phyloP scores from a whole-genome alignment of 805 yeast species.

The Tetrapisispora namnaoensis region DNA sequence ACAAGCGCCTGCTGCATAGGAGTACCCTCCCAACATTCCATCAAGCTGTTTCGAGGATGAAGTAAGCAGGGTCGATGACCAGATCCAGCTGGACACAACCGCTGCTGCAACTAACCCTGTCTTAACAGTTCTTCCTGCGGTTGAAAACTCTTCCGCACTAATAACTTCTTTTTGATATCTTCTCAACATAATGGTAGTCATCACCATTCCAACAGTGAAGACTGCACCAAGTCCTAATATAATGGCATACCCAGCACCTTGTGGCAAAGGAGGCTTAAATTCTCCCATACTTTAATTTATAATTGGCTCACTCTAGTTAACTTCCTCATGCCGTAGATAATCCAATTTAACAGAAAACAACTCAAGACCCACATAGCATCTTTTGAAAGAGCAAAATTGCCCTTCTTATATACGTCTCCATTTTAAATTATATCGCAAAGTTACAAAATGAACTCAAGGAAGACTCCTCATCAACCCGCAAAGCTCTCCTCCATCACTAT shows the following conservation, averaged over 20 bases:
- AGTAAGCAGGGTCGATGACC: constrained; percentile 73
- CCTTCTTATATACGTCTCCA: too few species aligned
- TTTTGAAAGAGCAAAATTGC: too few species aligned
- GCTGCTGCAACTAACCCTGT: constrained; percentile 82
- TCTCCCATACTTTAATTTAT: constrained; percentile 9
- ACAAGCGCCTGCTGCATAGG: constrained; percentile 87
- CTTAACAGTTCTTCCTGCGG: constrained; percentile 84
- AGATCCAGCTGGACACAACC: constrained; percentile 90
- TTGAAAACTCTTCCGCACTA: constrained; percentile 88
- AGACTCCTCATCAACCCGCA: too few species aligned
- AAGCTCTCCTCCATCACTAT: too few species aligned
- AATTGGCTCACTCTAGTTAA: neutral
- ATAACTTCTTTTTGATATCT: constrained; percentile 79
- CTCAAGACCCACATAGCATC: too few species aligned
- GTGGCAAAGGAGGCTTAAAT: constrained; percentile 39
- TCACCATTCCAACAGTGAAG: constrained; percentile 71
- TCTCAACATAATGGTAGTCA: constrained; percentile 56
- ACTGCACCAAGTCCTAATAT: constrained; percentile 81
- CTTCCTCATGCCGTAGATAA: too few species aligned
- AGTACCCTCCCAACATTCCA: constrained; percentile 75
- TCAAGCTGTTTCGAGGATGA: constrained; percentile 66
- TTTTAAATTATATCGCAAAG: too few species aligned
- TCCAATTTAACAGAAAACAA: too few species aligned
- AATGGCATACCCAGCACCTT: constrained; percentile 81
- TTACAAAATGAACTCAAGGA: too few species aligned